Evolutionary conservation across 164 flowering plant species (phyloP).

Genomic region (Piper longum): DNA sequence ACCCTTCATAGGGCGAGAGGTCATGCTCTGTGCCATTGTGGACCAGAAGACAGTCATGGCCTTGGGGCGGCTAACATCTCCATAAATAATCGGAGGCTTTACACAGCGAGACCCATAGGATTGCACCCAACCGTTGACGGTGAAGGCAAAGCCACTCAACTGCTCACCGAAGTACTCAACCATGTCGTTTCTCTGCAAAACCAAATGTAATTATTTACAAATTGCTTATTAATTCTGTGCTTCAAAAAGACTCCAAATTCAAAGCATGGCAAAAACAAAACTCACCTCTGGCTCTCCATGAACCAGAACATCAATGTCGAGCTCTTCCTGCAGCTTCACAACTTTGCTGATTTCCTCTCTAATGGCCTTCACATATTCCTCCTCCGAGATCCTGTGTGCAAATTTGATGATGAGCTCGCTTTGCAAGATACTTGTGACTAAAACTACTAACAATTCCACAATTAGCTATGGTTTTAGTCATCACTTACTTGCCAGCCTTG

Average conservation of each 20-base stretch:
- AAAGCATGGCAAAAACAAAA: background rate
- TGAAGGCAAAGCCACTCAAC: conserved; percentile 55
- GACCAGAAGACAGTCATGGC: conserved; percentile 80
- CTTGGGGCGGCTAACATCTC: conserved; percentile 72
- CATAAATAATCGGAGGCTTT: conserved; percentile 69
- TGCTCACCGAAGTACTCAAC: conserved; percentile 75
- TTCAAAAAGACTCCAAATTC: background rate
- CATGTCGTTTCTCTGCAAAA: conserved; percentile 52
- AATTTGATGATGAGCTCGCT: background rate
- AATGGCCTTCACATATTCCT: conserved; percentile 5
- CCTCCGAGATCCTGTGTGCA: conserved; percentile 7
- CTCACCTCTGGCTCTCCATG: conserved; percentile 75
- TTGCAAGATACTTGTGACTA: background rate
- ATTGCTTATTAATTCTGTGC: background rate
- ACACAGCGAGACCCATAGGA: conserved; percentile 76
- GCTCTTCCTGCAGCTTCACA: conserved; percentile 50
- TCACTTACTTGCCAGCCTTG: conserved; percentile 51
- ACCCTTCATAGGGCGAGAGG: conserved; percentile 66
- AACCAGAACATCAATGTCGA: conserved; percentile 62
- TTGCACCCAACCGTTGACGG: conserved; percentile 70
- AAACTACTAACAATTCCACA: no score
- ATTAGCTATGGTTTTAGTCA: background rate
- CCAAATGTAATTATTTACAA: background rate
- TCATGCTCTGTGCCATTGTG: conserved; percentile 54
- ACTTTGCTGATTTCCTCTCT: conserved; percentile 11